Evolutionary conservation across 192 early-diverging fungal genomes (phyloP).

Genomic region (Glomus cerebriforme): DNA sequence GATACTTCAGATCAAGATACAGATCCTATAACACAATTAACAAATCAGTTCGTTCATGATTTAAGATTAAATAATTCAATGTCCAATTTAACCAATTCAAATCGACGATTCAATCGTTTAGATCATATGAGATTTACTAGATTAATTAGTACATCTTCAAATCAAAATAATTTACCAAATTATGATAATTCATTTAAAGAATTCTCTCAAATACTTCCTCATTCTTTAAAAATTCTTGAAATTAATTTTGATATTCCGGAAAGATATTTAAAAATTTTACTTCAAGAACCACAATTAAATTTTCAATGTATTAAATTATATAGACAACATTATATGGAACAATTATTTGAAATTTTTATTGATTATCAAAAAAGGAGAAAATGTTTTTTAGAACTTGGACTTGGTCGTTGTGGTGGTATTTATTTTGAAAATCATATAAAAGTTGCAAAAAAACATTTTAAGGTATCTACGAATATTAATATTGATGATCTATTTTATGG

Average conservation of each 20-base stretch:
- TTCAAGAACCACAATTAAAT: background rate
- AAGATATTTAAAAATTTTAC: background rate
- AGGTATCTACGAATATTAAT: background rate
- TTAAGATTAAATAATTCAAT: too few relatives aligned
- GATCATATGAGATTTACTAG: too few relatives aligned
- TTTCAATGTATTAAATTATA: background rate
- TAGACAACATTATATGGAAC: background rate
- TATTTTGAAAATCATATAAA: background rate
- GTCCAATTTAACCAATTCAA: too few relatives aligned
- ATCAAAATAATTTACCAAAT: background rate
- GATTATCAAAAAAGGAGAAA: background rate
- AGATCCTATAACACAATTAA: too few relatives aligned
- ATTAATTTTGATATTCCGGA: background rate
- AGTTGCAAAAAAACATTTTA: background rate
- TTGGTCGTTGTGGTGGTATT: background rate
- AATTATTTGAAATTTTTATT: background rate
- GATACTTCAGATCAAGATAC: too few relatives aligned
- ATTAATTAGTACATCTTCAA: too few relatives aligned
- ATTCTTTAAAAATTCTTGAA: background rate
- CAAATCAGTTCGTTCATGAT: too few relatives aligned
- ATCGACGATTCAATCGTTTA: too few relatives aligned
- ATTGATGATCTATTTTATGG: background rate
- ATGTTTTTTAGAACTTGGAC: background rate
- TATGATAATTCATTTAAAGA: background rate
- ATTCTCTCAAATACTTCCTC: background rate